A percentile compares a stretch with the other conserved stretches of the same genome.
Conservation (phyloP, 2,329 filamentous ascomycete genomes). For the Clarireedia homoeocarpa region DNA sequence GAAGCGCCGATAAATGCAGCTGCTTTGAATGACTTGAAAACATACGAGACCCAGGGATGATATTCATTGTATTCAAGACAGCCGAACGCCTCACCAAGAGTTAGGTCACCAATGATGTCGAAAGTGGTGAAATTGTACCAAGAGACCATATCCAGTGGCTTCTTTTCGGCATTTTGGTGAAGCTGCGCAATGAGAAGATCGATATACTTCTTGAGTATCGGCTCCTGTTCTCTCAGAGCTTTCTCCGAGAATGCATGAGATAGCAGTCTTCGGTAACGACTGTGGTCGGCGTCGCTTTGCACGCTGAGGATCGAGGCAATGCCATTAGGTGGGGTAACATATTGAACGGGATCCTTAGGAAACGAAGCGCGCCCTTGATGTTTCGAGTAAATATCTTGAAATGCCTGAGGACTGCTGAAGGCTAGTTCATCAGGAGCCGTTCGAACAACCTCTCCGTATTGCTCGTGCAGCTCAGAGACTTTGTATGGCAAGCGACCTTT, state of each 20-base stretch:
- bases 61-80: constrained; percentile 25
- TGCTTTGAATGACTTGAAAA: constrained; percentile 21
- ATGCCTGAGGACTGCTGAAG: constrained; percentile 15
- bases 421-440: constrained; percentile 25
- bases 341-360: not conserved
- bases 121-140: constrained; percentile 33
- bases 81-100: constrained; percentile 35
- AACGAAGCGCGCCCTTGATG: not conserved
- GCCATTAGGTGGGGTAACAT: not conserved
- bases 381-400: not conserved
- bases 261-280: constrained; percentile 22
- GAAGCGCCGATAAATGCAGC: constrained; percentile 14
- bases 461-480: constrained; percentile 16
- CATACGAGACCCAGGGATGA: constrained; percentile 24
- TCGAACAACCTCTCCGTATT: constrained; percentile 28
- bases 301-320: not conserved
- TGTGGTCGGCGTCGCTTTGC: constrained; percentile 15
- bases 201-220: constrained; percentile 15
- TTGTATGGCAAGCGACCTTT: constrained; percentile 4
- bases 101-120: constrained; percentile 35
- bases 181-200: constrained; percentile 9
- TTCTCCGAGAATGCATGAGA: constrained; percentile 28
- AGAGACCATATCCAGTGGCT: constrained; percentile 20
- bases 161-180: constrained; percentile 3
- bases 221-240: constrained; percentile 27